These are phyloP conservation scores for Penicillium sp. DNA, from an alignment of 2,329 filamentous ascomycete species.

Conservation along the genomic window DNA sequence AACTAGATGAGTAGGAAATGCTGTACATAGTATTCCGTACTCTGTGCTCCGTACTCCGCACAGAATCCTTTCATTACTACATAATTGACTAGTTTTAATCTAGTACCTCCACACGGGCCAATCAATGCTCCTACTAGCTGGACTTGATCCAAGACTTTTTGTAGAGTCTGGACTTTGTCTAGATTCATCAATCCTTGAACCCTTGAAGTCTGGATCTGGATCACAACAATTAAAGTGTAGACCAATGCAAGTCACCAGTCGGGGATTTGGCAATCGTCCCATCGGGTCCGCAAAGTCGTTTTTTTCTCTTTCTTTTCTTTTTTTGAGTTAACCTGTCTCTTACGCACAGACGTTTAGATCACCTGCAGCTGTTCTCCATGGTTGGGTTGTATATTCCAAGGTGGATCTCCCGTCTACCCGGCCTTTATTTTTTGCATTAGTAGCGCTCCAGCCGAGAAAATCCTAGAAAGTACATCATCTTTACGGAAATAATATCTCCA, in stretches of 20 bases:
- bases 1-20: background rate
- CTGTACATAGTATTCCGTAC: background rate
- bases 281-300: background rate
- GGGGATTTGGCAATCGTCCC: background rate
- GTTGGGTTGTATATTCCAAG: conserved; percentile 19
- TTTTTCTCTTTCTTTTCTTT: background rate
- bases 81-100: background rate
- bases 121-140: background rate
- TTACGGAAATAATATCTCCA: background rate
- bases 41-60: background rate
- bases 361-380: conserved; percentile 1
- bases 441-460: conserved; percentile 1
- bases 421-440: conserved; percentile 14
- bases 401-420: background rate
- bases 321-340: background rate
- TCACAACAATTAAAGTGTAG: background rate
- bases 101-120: background rate
- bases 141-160: background rate
- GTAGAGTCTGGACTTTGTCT: background rate
- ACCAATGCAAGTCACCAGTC: conserved; percentile 5
- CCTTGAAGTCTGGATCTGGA: background rate
- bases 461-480: background rate
- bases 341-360: conserved; percentile 7
- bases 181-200: background rate
- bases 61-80: background rate